Conservation (phyloP, 2,329 filamentous ascomycete species). For the Davidsoniella eucalypti region DNA sequence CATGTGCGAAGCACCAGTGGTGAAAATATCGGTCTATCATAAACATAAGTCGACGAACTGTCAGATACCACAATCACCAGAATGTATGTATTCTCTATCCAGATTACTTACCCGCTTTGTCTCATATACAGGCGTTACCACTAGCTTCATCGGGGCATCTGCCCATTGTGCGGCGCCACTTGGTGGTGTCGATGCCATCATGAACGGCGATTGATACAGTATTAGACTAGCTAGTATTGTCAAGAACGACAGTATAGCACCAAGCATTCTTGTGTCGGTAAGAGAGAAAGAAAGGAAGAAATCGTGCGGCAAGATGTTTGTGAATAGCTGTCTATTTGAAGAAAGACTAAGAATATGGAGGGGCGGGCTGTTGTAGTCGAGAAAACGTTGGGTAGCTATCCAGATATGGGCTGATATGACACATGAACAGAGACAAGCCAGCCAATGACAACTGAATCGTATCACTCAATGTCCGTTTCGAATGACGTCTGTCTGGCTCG, state of each 20-base stretch:
- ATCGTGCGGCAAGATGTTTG: no score
- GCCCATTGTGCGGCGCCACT: conserved; percentile 28
- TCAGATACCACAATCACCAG: background rate
- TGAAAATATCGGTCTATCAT: conserved; percentile 39
- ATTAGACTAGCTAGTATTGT: conserved; percentile 18
- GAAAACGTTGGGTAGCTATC: no score
- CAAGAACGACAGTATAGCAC: conserved; percentile 18
- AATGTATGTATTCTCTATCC: background rate
- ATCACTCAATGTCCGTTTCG: no score
- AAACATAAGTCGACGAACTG: background rate
- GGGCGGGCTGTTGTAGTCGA: no score
- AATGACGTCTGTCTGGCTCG: no score
- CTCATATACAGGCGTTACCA: conserved; percentile 35
- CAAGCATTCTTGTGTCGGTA: conserved; percentile 1
- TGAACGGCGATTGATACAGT: conserved; percentile 21
- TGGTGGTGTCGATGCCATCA: conserved; percentile 21
- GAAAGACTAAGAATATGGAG: no score
- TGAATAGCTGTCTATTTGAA: no score
- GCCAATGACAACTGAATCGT: no score
- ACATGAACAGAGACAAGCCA: no score
- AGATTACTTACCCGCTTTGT: conserved; percentile 29
- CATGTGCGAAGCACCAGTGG: conserved; percentile 44
- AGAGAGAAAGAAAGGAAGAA: background rate
- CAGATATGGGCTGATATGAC: no score
- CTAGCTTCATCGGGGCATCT: conserved; percentile 36